Percentiles rank a stretch among this genome's conserved stretches.
These are phyloP conservation scores for Rhododendron simsii DNA, from an alignment of 148 eudicot species.

Conservation along the genomic window DNA sequence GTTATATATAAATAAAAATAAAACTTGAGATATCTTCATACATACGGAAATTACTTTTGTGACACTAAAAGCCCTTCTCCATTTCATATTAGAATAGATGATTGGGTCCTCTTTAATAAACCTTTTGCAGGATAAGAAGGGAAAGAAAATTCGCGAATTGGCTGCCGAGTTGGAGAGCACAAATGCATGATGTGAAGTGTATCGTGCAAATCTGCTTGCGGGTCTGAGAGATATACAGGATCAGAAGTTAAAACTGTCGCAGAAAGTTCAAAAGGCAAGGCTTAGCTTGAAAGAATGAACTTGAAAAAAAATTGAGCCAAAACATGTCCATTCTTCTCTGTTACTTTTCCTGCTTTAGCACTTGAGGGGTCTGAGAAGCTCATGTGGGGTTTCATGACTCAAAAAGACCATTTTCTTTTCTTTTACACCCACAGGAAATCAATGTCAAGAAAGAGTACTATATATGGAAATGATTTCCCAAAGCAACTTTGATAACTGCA, in stretches of 20 bases:
- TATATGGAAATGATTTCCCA: background rate
- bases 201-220: constrained; percentile 49
- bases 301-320: background rate
- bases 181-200: constrained; percentile 40
- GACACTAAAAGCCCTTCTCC: background rate
- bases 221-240: constrained; percentile 54
- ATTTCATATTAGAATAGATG: background rate
- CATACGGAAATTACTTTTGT: background rate
- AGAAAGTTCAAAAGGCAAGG: constrained; percentile 51
- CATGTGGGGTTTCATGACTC: background rate
- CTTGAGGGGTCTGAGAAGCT: background rate
- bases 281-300: constrained; percentile 40
- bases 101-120: background rate
- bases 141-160: constrained; percentile 39
- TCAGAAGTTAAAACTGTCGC: constrained; percentile 51
- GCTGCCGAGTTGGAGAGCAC: constrained; percentile 33
- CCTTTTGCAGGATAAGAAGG: constrained; percentile 34
- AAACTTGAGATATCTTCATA: background rate
- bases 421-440: background rate
- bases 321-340: background rate
- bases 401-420: no score
- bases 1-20: no score
- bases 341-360: background rate
- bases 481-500: background rate
- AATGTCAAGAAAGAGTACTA: background rate